Evolutionary conservation across 805 yeast species (phyloP).

Genomic region (Starmerella gropengiesseri): DNA sequence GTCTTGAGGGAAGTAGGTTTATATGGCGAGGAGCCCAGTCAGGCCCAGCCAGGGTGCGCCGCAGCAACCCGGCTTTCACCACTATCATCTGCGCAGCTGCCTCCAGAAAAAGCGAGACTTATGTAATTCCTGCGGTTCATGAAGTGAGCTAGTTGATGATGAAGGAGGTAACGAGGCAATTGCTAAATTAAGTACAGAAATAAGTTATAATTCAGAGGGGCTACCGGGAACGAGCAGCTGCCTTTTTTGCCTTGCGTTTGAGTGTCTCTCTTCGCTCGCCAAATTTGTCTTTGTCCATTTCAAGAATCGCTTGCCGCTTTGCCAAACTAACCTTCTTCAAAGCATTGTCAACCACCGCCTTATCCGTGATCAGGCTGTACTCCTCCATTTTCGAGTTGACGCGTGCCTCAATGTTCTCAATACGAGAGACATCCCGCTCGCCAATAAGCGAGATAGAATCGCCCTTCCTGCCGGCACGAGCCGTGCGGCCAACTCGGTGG

Average conservation of each 20-base stretch:
- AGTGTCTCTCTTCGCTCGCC: constrained; percentile 59
- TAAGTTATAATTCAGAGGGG: background rate
- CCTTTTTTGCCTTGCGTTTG: constrained; percentile 26
- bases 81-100: too few species aligned
- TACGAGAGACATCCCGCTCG: constrained; percentile 71
- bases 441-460: constrained; percentile 72
- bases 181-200: background rate
- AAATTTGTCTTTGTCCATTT: constrained; percentile 82
- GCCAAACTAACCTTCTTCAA: constrained; percentile 65
- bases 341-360: constrained; percentile 60
- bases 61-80: too few species aligned
- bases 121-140: too few species aligned
- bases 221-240: constrained; percentile 2
- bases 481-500: constrained; percentile 97
- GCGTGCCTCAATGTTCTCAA: constrained; percentile 77
- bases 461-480: constrained; percentile 92
- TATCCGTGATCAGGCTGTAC: constrained; percentile 61
- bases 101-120: too few species aligned
- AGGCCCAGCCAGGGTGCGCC: too few species aligned
- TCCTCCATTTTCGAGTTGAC: constrained; percentile 71
- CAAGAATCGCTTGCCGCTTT: constrained; percentile 81
- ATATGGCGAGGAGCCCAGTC: too few species aligned
- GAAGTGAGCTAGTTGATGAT: too few species aligned
- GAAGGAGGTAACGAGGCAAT: too few species aligned
- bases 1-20: too few species aligned